A percentile compares a stretch with the other conserved stretches of the same genome.
phyloP scores from a whole-genome alignment of 2,329 filamentous ascomycete species.

The Dothideomycetes sp. region DNA sequence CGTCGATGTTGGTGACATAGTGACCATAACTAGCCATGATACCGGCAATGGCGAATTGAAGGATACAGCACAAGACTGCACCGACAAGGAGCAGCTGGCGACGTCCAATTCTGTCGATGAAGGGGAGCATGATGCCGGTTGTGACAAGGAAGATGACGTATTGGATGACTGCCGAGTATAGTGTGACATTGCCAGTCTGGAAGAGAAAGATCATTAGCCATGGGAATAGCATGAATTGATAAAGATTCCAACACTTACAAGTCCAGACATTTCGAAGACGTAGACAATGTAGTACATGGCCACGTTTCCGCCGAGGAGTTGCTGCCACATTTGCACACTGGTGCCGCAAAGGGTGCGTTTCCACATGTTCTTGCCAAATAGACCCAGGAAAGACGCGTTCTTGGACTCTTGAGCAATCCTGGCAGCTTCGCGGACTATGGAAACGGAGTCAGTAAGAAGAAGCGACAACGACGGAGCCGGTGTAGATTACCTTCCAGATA shows the following conservation, averaged over 20 bases:
- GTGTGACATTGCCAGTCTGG: constrained; percentile 35
- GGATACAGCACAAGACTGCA: constrained; percentile 29
- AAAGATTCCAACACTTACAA: constrained; percentile 42
- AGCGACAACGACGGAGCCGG: neutral
- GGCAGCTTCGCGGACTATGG: constrained; percentile 25
- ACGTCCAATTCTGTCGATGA: constrained; percentile 27
- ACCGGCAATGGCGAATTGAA: constrained; percentile 37
- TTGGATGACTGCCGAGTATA: constrained; percentile 27
- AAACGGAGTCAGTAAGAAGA: neutral
- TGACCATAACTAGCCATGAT: constrained; percentile 31
- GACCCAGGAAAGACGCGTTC: constrained; percentile 28
- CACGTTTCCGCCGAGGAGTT: constrained; percentile 27
- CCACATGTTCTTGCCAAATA: constrained; percentile 43
- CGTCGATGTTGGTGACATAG: constrained; percentile 29
- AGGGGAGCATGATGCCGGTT: constrained; percentile 26
- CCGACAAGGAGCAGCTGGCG: constrained; percentile 29
- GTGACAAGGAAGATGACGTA: constrained; percentile 32
- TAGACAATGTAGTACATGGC: constrained; percentile 43
- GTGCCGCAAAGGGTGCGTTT: constrained; percentile 44
- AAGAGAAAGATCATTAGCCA: neutral
- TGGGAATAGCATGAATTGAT: constrained; percentile 27
- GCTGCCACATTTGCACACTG: constrained; percentile 47
- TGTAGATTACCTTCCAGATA: constrained; percentile 24
- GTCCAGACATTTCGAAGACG: constrained; percentile 48
- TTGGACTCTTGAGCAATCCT: constrained; percentile 27